Evolutionary conservation across 2,329 filamentous ascomycete genomes (phyloP).

Genomic region (Conoideocrella luteorostrata): DNA sequence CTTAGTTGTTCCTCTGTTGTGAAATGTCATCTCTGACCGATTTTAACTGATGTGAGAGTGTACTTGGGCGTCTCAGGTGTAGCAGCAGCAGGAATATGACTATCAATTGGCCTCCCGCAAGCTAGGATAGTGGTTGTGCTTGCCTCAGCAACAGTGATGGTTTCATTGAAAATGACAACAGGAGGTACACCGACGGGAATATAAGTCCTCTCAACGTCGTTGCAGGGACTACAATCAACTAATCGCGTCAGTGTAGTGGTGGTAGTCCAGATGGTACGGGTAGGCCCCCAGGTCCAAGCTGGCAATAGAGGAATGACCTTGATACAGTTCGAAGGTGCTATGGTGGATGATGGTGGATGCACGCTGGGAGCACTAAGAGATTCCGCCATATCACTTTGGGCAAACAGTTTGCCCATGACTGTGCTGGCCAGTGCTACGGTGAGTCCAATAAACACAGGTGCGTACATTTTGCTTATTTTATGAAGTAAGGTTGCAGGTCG

Average conservation of each 20-base stretch:
- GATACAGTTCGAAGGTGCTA: conserved; percentile 11
- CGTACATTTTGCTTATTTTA: conserved; percentile 1
- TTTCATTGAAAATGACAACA: conserved; percentile 16
- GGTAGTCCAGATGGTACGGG: conserved; percentile 18
- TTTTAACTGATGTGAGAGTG: not conserved
- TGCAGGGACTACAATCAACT: conserved; percentile 22
- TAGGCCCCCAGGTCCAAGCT: conserved; percentile 15
- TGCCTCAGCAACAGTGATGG: conserved; percentile 13
- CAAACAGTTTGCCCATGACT: conserved; percentile 7
- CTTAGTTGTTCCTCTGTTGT: too few species aligned
- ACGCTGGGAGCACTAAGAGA: not conserved
- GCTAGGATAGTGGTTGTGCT: conserved; percentile 8
- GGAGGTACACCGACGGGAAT: conserved; percentile 14
- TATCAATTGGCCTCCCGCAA: not conserved
- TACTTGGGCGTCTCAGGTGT: not conserved
- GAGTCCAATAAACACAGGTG: conserved; percentile 2
- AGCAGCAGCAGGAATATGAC: not conserved
- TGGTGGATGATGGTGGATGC: too few species aligned
- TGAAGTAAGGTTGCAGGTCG: too few species aligned
- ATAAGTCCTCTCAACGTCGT: conserved; percentile 2
- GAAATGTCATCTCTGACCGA: too few species aligned
- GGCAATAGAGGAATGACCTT: conserved; percentile 5
- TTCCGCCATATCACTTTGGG: not conserved
- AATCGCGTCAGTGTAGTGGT: conserved; percentile 17
- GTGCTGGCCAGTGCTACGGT: conserved; percentile 4